Evolutionary conservation across 2,329 filamentous ascomycete species (phyloP), one percentile per base, ranked within the genome.

Genomic region (Fusarium coffeatum): DNA sequence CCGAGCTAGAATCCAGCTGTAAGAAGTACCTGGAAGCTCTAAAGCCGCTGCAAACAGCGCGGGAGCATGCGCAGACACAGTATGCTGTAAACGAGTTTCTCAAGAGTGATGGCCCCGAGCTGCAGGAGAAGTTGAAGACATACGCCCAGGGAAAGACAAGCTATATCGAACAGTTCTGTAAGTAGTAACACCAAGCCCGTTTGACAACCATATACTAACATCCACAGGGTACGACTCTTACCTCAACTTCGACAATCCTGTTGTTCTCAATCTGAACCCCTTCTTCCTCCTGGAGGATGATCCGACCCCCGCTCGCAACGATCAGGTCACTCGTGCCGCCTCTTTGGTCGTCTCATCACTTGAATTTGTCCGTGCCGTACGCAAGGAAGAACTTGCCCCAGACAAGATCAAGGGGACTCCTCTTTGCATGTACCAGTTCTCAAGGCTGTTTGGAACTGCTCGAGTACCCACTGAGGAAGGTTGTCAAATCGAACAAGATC

Each of bases 81-180:
- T 86, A 90, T 66, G 93, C 95, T 1, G 90, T 97, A 1, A 85
- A 91, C 13, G 93, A 97, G 30, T 98, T 98, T 72, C 81, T 98
- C 42, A 90, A 87, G 72, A 83, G 86, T 1, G 94, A 98, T 68
- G 96, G 96, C 0, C 93, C 92, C 0, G 89, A 92, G 47, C 82
- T 99, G 49, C 94, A 99, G 78, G 93, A 96, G 66, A 94, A 92
- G 79, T 82, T 98, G 59, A 96, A 94, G 83, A 90, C 91, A 75
- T 99, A 98, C 83, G 94, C 96, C 11, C 90, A 89, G 50, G 93
- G 92, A 46, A 95, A 94, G 82, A 93, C 93, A 40, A 98, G 95
- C 80, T 99, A 98, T 78, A 98, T 99, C 74, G 96, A 98, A 78
- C 96, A 99, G 76, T 99, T 99, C 75, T 99, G 95, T 97, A 87